A percentile compares a stretch with the other conserved stretches of the same genome.
phyloP scores from a whole-genome alignment of 2,329 filamentous ascomycete genomes.

The Blastomyces percursus region DNA sequence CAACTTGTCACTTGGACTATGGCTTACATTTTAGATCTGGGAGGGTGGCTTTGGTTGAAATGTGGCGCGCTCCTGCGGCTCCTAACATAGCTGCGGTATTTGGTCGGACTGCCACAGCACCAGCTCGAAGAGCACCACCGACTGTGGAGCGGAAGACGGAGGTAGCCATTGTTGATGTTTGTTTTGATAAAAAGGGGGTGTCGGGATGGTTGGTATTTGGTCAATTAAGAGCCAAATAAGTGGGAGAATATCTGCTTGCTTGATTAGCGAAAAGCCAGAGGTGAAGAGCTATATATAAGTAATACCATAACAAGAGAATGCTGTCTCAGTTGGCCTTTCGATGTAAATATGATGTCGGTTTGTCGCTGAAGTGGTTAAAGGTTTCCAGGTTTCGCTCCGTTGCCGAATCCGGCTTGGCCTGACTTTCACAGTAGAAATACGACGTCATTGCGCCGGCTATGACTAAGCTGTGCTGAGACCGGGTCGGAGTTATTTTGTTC shows the following conservation, averaged over 20 bases:
- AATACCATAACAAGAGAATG: neutral
- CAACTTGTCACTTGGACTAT: neutral
- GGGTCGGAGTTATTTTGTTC: neutral
- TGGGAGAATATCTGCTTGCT: neutral
- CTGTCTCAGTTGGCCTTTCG: neutral
- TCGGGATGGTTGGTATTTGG: neutral
- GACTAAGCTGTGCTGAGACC: neutral
- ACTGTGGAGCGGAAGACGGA: slow-evolving; percentile 61
- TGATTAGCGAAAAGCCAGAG: neutral
- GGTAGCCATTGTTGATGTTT: slow-evolving; percentile 52
- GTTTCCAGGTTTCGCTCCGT: neutral
- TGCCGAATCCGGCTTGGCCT: neutral
- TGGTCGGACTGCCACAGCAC: slow-evolving; percentile 40
- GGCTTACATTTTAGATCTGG: slow-evolving; percentile 67
- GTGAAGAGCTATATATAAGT: neutral
- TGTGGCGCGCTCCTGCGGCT: slow-evolving; percentile 63
- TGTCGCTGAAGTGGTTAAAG: neutral
- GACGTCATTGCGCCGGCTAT: neutral
- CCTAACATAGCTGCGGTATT: slow-evolving; percentile 50
- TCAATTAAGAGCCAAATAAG: neutral
- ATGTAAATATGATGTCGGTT: neutral
- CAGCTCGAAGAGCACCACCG: slow-evolving; percentile 60
- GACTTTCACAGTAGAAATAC: no score
- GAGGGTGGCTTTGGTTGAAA: slow-evolving; percentile 80
- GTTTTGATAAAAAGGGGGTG: slow-evolving; percentile 9